Evolutionary conservation across 2,329 filamentous ascomycete genomes (phyloP).

Genomic region (Aaosphaeria arxii): DNA sequence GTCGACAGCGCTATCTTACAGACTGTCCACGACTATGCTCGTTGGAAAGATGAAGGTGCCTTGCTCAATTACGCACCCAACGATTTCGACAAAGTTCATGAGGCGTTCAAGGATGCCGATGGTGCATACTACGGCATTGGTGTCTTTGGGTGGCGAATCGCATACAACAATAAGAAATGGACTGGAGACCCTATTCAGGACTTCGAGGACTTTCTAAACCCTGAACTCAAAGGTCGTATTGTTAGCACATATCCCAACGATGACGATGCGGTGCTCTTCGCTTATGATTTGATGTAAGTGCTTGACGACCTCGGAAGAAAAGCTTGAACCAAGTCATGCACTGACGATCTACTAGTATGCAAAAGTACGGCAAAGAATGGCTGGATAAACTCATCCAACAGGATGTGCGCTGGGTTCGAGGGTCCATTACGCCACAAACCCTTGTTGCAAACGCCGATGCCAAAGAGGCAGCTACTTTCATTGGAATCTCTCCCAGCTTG

Average conservation of each 20-base stretch:
- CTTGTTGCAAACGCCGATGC: conserved; percentile 28
- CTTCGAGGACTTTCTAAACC: conserved; percentile 46
- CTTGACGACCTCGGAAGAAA: too few species aligned
- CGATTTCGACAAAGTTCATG: conserved; percentile 44
- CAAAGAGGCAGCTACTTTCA: conserved; percentile 16
- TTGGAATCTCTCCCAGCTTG: too few species aligned
- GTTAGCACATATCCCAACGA: conserved; percentile 58
- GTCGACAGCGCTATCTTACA: conserved; percentile 50
- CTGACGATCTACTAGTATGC: conserved; percentile 1
- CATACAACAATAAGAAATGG: conserved; percentile 36
- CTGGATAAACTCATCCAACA: conserved; percentile 48
- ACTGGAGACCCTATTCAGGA: conserved; percentile 27
- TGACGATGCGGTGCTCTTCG: conserved; percentile 55
- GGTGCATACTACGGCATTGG: conserved; percentile 45
- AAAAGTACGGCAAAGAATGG: conserved; percentile 45
- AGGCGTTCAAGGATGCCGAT: conserved; percentile 42
- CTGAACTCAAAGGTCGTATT: conserved; percentile 53
- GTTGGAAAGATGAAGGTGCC: conserved; percentile 50
- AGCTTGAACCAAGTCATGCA: too few species aligned
- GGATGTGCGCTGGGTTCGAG: conserved; percentile 54
- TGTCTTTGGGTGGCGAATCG: conserved; percentile 35
- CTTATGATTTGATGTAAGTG: conserved; percentile 46
- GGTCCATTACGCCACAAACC: conserved; percentile 43
- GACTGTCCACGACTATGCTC: conserved; percentile 51
- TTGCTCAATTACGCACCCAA: conserved; percentile 51